Base-by-base conservation (phyloP, 345 rosid genomes). In the Erodium maritimum region DNA sequence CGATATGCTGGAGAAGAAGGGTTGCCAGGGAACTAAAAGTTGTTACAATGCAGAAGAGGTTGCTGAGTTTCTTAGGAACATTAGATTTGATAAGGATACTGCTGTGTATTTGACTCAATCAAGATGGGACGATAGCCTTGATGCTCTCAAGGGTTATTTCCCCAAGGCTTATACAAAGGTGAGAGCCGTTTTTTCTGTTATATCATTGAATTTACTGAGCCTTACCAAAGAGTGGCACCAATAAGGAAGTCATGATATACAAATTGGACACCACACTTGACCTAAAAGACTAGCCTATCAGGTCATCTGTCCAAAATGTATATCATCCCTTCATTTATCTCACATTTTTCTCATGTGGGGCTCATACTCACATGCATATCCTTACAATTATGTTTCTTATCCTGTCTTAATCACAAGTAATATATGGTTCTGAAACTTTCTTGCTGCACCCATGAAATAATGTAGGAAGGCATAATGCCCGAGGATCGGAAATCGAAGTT, bases 91-190 rank as follows among this genome's bases (percentile, higher is more conserved):
- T 53, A 58, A 57, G 24, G 78, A 71, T 12, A 73, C 81, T 45
- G 58, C 67, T 5, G 63, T 74, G 58, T 77, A 73, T n/a, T 16
- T 70, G 14, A 65, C 81, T 25, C 74, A 54, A 17, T 66, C 76
- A 8, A 65, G 74, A 64, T 77, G 76, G 74, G 71, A 64, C 50
- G 60, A 68, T 14, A 68, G 64, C 21, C 75, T 77, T 16, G 67
- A 71, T 34, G 65, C 72, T 16, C 57, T 77, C 22, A 77, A 52
- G 60, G 78, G 74, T 21, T 65, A 68, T 48, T 77, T 77, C 68
- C 78, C 71, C 0, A 77, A 24, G 68, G 68, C 75, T n/a, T 68
- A 68, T 19, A 68, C 78, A 7, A 77, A 73, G 78, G 81, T 73
- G 24, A 70, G 33, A 13, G 19, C 5, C 16, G 6, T 1, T 17